Evolutionary conservation across 495 filamentous ascomycete species (phyloP), one percentile per base, ranked within the genome.

Genomic region (Geoglossum glabrum): DNA sequence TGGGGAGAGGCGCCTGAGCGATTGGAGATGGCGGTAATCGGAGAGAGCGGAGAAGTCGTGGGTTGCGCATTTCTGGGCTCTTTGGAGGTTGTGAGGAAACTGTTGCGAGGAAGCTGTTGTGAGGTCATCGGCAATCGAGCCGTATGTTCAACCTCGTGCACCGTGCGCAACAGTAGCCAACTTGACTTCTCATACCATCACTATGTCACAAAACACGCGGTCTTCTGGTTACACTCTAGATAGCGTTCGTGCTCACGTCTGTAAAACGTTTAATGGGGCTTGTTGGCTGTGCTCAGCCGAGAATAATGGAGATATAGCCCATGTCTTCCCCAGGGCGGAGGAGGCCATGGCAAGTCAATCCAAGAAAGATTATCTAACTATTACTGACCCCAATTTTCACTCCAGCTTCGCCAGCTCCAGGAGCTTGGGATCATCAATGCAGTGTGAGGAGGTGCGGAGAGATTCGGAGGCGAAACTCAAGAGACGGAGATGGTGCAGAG

Each of bases 11-110:
- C 25, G 27, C 54, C 57, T 36, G 38, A 55, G 54, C 36, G 34
- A 63, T 43, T 50, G 59, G 56, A 64, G 61, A 49, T 40, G 59
- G 27, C n/a, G 21, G 46, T 50, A 28, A n/a, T 25, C 19, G 5
- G 5, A 50, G 46, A 50, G 19, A 28, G 26, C 21, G 26, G 7
- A 50, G 46, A 15, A 25, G 21, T 25, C n/a, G 21, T 25, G 13
- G 8, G 5, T 28, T 3, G 8, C 46, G 10, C 46, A 50, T 25
- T 25, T 25, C 26, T 23, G 7, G 15, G n/a, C 5, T 4, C 46
- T 47, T 5, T 47, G 17, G 43, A 47, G 21, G 7, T 25, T 3
- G 46, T 50, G 7, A 25, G 9, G 46, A 34, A 34, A 11, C 31
- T 34, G 31, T 34, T 34, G n/a, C n/a, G n/a, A n/a, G n/a, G n/a